These are phyloP conservation scores for Achaetomium macrosporum DNA, from an alignment of 2,329 filamentous ascomycete genomes.

Conservation along the genomic window DNA sequence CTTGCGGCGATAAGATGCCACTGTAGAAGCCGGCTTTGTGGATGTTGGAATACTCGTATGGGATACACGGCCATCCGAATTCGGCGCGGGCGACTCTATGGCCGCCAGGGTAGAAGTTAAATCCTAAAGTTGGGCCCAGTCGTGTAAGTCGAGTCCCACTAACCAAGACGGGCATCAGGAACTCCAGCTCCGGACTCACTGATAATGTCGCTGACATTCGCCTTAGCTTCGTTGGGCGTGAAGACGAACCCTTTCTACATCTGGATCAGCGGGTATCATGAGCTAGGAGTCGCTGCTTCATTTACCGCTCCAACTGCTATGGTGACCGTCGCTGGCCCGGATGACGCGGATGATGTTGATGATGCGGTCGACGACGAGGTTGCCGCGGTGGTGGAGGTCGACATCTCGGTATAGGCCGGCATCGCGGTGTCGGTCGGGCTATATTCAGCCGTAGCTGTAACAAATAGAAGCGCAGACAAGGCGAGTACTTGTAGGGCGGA, in stretches of 20 bases:
- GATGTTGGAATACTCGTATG: constrained; percentile 48
- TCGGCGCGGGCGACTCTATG: constrained; percentile 60
- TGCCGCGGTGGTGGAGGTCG: background rate
- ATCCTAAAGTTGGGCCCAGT: constrained; percentile 34
- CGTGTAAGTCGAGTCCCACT: constrained; percentile 8
- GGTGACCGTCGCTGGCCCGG: constrained; percentile 10
- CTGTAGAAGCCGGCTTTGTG: constrained; percentile 50
- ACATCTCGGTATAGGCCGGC: background rate
- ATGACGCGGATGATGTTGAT: constrained; percentile 2
- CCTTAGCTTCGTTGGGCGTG: constrained; percentile 31
- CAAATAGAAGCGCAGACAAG: constrained; percentile 8
- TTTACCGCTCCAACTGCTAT: constrained; percentile 22
- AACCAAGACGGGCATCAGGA: background rate
- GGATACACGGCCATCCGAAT: constrained; percentile 56
- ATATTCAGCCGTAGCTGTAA: constrained; percentile 1
- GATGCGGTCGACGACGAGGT: background rate
- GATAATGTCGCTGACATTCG: constrained; percentile 43
- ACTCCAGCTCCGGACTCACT: constrained; percentile 28
- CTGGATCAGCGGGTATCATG: background rate
- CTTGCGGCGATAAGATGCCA: constrained; percentile 41
- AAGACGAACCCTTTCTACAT: constrained; percentile 32
- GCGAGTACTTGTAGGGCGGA: constrained; percentile 3
- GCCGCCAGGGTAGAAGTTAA: constrained; percentile 56
- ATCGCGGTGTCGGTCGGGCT: background rate
- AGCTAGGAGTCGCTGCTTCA: background rate